A percentile compares a stretch with the other conserved stretches of the same genome.
Evolutionary conservation across 345 rosid genomes (phyloP).

Genomic region (Passiflora organensis): DNA sequence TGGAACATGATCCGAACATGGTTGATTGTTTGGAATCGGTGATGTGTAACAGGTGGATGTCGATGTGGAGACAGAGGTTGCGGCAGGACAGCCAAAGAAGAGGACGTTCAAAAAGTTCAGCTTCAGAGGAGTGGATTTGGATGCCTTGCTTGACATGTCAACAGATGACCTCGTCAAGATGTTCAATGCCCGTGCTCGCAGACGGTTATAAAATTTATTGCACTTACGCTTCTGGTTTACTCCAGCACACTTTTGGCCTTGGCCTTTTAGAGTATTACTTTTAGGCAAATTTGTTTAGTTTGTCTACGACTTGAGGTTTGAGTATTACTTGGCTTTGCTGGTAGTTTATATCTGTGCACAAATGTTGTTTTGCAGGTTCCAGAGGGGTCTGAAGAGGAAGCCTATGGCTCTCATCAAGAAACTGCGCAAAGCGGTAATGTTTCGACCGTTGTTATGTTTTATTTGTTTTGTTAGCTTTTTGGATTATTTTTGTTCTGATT

Average conservation of each 20-base stretch:
- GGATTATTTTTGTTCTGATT: not conserved
- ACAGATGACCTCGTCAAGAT: constrained; percentile 30
- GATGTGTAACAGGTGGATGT: constrained; percentile 26
- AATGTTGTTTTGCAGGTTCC: constrained; percentile 78
- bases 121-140: constrained; percentile 33
- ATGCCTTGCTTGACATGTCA: constrained; percentile 33
- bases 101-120: constrained; percentile 34
- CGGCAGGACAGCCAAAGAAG: constrained; percentile 25
- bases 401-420: constrained; percentile 36
- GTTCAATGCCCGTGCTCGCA: constrained; percentile 23
- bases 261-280: too few species aligned
- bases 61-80: constrained; percentile 41
- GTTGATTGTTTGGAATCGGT: too few species aligned
- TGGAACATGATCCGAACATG: too few species aligned
- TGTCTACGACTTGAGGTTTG: too few species aligned
- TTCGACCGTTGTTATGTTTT: not conserved
- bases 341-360: too few species aligned
- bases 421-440: constrained; percentile 28
- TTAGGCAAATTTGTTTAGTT: too few species aligned
- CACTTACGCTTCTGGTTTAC: too few species aligned
- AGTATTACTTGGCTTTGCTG: too few species aligned
- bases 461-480: not conserved
- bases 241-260: too few species aligned
- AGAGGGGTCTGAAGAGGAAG: constrained; percentile 63
- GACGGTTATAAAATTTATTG: too few species aligned